phyloP scores from a whole-genome alignment of 306 rosid genomes.

The Trichosanthes cucumerina region DNA sequence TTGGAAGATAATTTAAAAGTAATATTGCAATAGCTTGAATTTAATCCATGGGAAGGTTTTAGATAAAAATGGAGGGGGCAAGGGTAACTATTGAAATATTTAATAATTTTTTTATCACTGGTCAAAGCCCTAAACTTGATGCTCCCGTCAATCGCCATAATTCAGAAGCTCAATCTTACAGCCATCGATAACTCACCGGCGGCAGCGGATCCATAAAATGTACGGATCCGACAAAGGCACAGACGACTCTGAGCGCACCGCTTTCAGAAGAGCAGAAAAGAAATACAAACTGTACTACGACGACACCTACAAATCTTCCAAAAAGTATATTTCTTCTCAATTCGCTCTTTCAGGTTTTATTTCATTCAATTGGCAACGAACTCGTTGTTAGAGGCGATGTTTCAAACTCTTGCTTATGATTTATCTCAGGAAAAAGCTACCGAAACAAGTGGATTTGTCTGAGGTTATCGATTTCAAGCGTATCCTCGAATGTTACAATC shows the following conservation, averaged over 20 bases:
- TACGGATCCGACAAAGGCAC: conserved; percentile 44
- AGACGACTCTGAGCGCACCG: conserved; percentile 66
- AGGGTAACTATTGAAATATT: too few species aligned
- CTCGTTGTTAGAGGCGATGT: not conserved
- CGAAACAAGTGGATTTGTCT: conserved; percentile 64
- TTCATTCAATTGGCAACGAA: not conserved
- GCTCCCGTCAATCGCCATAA: not conserved
- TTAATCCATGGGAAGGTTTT: too few species aligned
- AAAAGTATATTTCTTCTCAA: conserved; percentile 30
- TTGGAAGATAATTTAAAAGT: too few species aligned
- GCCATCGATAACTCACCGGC: not conserved
- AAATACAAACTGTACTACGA: conserved; percentile 84
- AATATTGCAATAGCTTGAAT: too few species aligned
- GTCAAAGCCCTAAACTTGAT: conserved; percentile 18
- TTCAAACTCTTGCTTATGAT: not conserved
- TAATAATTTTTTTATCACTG: too few species aligned
- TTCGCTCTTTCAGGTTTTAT: not conserved
- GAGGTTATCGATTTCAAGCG: conserved; percentile 73
- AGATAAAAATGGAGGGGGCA: too few species aligned
- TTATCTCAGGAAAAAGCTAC: conserved; percentile 47
- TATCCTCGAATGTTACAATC: conserved; percentile 36
- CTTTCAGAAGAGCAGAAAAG: conserved; percentile 88
- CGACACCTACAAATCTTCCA: conserved; percentile 37
- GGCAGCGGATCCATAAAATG: conserved; percentile 24
- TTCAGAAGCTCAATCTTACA: not conserved